These are phyloP conservation scores for Pseudopithomyces chartarum DNA, from an alignment of 2,329 filamentous ascomycete species.

Conservation along the genomic window DNA sequence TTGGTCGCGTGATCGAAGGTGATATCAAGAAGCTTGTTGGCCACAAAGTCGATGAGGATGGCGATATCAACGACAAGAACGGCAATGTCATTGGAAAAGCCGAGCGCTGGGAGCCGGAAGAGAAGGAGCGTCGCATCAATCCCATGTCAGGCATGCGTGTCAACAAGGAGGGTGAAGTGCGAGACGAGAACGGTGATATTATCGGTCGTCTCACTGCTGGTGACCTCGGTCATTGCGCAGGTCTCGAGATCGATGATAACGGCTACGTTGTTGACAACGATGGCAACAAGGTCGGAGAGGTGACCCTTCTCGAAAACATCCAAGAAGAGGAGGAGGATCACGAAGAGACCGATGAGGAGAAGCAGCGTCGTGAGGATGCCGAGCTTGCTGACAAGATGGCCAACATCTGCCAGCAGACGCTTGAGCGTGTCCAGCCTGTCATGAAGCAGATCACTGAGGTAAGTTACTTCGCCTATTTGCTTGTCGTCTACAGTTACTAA, in stretches of 20 bases:
- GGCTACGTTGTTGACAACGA: constrained; percentile 59
- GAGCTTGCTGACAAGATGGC: constrained; percentile 80
- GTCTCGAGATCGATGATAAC: constrained; percentile 58
- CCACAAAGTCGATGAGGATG: constrained; percentile 57
- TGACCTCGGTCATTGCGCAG: constrained; percentile 57
- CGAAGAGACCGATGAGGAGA: constrained; percentile 54
- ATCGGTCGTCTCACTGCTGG: constrained; percentile 57
- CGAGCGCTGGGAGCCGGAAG: constrained; percentile 58
- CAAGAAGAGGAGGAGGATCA: constrained; percentile 62
- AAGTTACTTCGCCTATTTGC: constrained; percentile 36
- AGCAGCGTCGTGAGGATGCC: constrained; percentile 63
- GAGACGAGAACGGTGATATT: constrained; percentile 57
- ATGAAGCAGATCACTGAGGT: constrained; percentile 84
- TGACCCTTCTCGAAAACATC: constrained; percentile 66
- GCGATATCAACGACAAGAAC: constrained; percentile 59
- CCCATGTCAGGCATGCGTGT: constrained; percentile 63
- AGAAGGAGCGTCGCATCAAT: constrained; percentile 61
- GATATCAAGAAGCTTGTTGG: constrained; percentile 58
- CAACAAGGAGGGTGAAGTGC: constrained; percentile 60
- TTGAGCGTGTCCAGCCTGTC: constrained; percentile 83
- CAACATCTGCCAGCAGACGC: constrained; percentile 73
- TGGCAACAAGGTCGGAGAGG: constrained; percentile 68
- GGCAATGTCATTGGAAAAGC: constrained; percentile 59
- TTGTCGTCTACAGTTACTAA: constrained; percentile 27
- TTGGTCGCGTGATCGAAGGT: constrained; percentile 56